Evolutionary conservation across 2,329 filamentous ascomycete genomes (phyloP).

Genomic region (Colletotrichum incanum): DNA sequence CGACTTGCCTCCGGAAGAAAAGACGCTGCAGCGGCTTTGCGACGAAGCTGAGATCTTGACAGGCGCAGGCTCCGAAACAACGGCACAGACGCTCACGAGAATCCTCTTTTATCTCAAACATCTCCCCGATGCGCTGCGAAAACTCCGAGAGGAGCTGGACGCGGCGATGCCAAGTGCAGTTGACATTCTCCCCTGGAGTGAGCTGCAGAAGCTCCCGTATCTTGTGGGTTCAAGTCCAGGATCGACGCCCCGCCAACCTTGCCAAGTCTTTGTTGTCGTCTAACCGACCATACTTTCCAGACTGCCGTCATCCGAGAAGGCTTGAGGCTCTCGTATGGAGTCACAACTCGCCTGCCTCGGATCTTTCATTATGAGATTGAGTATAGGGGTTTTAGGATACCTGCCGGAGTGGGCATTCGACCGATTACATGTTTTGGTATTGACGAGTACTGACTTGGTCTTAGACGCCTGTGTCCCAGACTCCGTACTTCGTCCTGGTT

Average conservation of each 20-base stretch:
- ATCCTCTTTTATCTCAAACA: constrained; percentile 52
- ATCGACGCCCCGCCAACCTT: neutral
- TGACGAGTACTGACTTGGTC: neutral
- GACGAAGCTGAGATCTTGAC: constrained; percentile 56
- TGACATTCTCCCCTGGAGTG: constrained; percentile 20
- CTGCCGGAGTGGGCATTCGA: constrained; percentile 34
- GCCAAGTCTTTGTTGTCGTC: neutral
- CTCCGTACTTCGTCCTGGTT: constrained; percentile 45
- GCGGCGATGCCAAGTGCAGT: constrained; percentile 49
- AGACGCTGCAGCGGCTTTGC: constrained; percentile 43
- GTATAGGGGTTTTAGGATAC: constrained; percentile 36
- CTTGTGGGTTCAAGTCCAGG: constrained; percentile 18
- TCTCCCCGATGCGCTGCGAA: constrained; percentile 48
- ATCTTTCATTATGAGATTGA: constrained; percentile 30
- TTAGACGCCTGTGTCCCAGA: constrained; percentile 46
- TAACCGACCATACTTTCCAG: constrained; percentile 5
- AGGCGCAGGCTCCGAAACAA: constrained; percentile 69
- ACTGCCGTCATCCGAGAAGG: constrained; percentile 34
- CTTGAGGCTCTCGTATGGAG: constrained; percentile 40
- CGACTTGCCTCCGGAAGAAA: constrained; percentile 40
- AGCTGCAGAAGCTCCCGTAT: constrained; percentile 36
- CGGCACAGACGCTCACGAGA: constrained; percentile 54
- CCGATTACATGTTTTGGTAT: neutral
- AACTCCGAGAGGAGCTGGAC: constrained; percentile 49
- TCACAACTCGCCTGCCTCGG: constrained; percentile 39